Conservation (phyloP, 1,284 basidiomycete genomes). For the Naganishia albida region DNA sequence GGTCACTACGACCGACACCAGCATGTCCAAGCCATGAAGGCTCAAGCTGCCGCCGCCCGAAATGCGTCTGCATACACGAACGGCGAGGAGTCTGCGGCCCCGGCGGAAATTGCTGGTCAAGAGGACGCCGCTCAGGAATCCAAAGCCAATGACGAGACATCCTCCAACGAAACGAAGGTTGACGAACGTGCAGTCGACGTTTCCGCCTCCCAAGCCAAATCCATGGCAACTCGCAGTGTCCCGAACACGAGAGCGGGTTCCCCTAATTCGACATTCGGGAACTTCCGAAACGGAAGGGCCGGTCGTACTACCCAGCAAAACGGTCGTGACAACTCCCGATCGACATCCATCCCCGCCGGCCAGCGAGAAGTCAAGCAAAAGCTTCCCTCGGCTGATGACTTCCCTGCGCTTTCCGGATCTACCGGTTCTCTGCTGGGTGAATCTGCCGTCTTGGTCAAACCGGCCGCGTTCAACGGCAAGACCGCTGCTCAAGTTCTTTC, state of each 20-base stretch:
- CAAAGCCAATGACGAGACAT: conserved; percentile 33
- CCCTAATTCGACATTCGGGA: conserved; percentile 12
- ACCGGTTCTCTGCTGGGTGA: conserved; percentile 32
- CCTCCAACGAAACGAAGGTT: conserved; percentile 24
- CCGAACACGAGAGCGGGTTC: conserved; percentile 34
- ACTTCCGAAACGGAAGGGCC: conserved; percentile 18
- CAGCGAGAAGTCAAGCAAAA: conserved; percentile 43
- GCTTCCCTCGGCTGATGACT: conserved; percentile 53
- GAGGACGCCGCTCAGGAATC: conserved; percentile 11
- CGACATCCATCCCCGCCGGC: conserved; percentile 33
- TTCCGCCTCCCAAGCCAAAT: conserved; percentile 13
- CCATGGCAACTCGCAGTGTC: conserved; percentile 28
- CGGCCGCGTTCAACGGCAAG: conserved; percentile 37
- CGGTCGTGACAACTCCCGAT: conserved; percentile 25
- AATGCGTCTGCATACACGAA: background rate
- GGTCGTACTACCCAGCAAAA: conserved; percentile 14
- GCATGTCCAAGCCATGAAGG: conserved; percentile 31
- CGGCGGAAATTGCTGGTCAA: conserved; percentile 1
- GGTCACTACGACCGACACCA: conserved; percentile 28
- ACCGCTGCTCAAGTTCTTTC: conserved; percentile 54
- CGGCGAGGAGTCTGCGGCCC: background rate
- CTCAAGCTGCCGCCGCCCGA: conserved; percentile 26
- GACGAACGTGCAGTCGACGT: conserved; percentile 24
- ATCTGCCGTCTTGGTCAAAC: conserved; percentile 28
- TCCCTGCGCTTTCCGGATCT: conserved; percentile 51